These are phyloP conservation scores for Lanmaoa rubissima DNA, from an alignment of 768 basidiomycete species.

Conservation along the genomic window DNA sequence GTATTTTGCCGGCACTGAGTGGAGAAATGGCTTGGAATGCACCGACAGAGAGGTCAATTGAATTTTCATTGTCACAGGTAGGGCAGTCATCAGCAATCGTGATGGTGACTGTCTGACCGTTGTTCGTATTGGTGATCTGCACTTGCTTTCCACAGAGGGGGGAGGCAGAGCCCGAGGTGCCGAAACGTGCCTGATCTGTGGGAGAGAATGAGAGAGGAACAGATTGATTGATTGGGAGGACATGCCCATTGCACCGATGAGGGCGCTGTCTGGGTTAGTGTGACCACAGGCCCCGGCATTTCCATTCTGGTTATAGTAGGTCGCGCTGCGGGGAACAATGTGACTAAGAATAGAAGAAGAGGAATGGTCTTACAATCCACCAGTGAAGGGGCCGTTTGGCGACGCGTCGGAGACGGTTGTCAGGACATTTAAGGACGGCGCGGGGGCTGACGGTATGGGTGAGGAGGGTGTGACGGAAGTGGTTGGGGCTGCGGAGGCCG, in stretches of 20 bases:
- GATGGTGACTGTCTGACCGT: too few relatives aligned
- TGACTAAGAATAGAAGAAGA: not conserved
- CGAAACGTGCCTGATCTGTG: too few relatives aligned
- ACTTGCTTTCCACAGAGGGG: too few relatives aligned
- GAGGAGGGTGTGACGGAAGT: not conserved
- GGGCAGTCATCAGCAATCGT: too few relatives aligned
- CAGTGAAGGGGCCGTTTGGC: constrained; percentile 24
- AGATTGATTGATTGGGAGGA: not conserved
- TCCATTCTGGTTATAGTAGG: constrained; percentile 70
- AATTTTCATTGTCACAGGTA: too few relatives aligned
- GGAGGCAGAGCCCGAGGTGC: constrained; percentile 12
- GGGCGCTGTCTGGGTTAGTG: constrained; percentile 51
- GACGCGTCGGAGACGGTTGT: constrained; percentile 5
- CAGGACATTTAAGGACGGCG: not conserved
- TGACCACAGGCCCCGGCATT: constrained; percentile 78
- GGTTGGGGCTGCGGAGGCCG: not conserved
- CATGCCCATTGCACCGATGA: constrained; percentile 65
- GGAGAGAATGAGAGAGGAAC: not conserved
- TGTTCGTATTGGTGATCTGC: too few relatives aligned
- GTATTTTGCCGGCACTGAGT: constrained; percentile 49
- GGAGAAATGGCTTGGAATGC: constrained; percentile 63
- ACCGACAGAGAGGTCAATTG: not conserved
- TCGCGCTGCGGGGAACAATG: constrained; percentile 42
- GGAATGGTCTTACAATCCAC: constrained; percentile 43
- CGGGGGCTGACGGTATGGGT: not conserved